Conservation (phyloP, 2,329 filamentous ascomycete species). For the Zarea fungicola region DNA sequence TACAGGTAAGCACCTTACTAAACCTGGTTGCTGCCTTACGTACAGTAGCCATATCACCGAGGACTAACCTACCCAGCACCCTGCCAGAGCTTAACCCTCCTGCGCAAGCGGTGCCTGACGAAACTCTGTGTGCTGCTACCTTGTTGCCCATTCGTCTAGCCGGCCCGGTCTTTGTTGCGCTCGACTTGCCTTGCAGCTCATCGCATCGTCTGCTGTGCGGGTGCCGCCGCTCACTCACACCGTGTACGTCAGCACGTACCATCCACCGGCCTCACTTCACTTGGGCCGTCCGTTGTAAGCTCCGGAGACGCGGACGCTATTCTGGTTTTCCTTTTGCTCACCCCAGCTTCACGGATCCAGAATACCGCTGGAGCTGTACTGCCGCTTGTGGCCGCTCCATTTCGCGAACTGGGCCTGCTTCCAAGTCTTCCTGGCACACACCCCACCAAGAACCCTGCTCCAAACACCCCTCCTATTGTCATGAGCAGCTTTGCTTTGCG, state of each 20-base stretch:
- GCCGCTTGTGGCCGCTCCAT: not conserved
- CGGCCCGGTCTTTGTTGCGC: too few species aligned
- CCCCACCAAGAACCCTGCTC: slow-evolving; percentile 7
- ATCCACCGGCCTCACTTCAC: slow-evolving; percentile 4
- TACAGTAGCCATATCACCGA: too few species aligned
- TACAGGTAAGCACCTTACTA: too few species aligned
- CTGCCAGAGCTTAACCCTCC: too few species aligned
- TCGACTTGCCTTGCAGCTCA: not conserved
- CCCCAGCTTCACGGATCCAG: not conserved
- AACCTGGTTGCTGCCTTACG: too few species aligned
- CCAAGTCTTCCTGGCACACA: not conserved
- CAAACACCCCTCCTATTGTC: slow-evolving; percentile 8
- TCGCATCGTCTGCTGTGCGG: not conserved
- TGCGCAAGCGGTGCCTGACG: slow-evolving; percentile 7
- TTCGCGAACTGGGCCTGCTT: not conserved
- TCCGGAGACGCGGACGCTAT: not conserved
- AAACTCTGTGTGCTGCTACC: too few species aligned
- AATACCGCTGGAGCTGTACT: too few species aligned
- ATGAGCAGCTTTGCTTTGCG: slow-evolving; percentile 4
- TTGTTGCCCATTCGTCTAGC: too few species aligned
- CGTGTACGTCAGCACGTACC: slow-evolving; percentile 7
- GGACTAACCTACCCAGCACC: too few species aligned
- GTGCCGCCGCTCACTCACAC: slow-evolving; percentile 9
- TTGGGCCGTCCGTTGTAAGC: not conserved
- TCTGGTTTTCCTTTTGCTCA: not conserved